These are phyloP conservation scores for Amoebophrya sp. DNA, from an alignment of 169 alveolate species.

Conservation along the genomic window DNA sequence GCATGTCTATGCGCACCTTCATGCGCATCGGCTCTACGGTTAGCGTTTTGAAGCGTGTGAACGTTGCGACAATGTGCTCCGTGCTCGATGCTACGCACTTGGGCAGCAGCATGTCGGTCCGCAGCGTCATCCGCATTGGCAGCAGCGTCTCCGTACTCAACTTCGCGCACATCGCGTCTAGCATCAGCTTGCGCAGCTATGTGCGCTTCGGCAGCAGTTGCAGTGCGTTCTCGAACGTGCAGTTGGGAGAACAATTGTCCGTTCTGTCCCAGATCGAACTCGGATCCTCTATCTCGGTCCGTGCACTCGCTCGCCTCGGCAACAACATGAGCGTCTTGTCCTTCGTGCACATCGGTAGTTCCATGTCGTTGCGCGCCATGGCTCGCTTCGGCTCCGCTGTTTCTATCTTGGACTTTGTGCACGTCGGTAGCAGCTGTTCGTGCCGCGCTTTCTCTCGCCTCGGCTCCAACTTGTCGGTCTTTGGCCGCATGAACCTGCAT, in stretches of 20 bases:
- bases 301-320: not conserved
- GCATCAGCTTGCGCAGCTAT: not conserved
- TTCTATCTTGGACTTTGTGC: not conserved
- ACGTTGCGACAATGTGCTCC: too few relatives aligned
- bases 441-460: not conserved
- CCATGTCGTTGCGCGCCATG: conserved; percentile 11
- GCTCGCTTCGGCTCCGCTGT: not conserved
- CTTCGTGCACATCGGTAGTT: conserved; percentile 14
- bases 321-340: not conserved
- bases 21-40: too few relatives aligned
- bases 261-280: not conserved
- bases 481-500: not conserved
- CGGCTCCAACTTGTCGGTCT: conserved; percentile 11
- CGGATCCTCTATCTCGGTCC: not conserved
- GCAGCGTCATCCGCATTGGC: conserved; percentile 12
- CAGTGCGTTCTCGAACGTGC: not conserved
- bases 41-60: too few relatives aligned
- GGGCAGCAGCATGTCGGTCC: not conserved
- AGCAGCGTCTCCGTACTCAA: conserved; percentile 22
- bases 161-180: not conserved
- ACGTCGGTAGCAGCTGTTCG: not conserved
- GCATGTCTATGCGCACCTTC: too few relatives aligned
- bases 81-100: not conserved
- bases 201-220: not conserved
- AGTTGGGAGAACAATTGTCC: not conserved